A percentile compares a stretch with the other conserved stretches of the same genome.
These are phyloP conservation scores for Arthrobotrys iridis DNA, from an alignment of 2,329 filamentous ascomycete genomes.

Conservation along the genomic window DNA sequence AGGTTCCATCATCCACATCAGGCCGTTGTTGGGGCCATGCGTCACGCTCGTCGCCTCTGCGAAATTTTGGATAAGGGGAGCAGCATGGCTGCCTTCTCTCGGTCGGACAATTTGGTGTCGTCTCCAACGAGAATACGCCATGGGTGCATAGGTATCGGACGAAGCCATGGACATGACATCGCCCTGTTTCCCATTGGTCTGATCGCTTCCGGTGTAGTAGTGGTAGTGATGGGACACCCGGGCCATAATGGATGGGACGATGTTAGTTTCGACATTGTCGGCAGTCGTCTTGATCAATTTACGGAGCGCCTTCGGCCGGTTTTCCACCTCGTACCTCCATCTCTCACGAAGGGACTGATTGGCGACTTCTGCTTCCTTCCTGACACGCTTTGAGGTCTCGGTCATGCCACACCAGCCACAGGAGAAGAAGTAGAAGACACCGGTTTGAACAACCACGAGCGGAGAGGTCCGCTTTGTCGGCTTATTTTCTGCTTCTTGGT, in stretches of 20 bases:
- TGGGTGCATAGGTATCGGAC: slow-evolving; percentile 38
- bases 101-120: slow-evolving; percentile 23
- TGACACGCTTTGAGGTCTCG: slow-evolving; percentile 47
- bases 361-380: slow-evolving; percentile 45
- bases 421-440: slow-evolving; percentile 55
- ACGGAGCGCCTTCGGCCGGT: slow-evolving; percentile 49
- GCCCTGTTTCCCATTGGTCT: slow-evolving; percentile 8
- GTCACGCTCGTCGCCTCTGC: slow-evolving; percentile 35
- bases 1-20: slow-evolving; percentile 54
- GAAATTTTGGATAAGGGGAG: slow-evolving; percentile 48
- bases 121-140: slow-evolving; percentile 40
- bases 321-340: slow-evolving; percentile 50
- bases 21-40: slow-evolving; percentile 39
- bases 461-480: slow-evolving; percentile 45
- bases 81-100: slow-evolving; percentile 29
- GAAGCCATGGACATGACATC: slow-evolving; percentile 52
- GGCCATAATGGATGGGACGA: slow-evolving; percentile 50
- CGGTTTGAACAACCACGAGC: slow-evolving; percentile 46
- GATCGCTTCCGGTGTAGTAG: slow-evolving; percentile 47
- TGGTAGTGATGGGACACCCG: slow-evolving; percentile 51
- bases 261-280: slow-evolving; percentile 52
- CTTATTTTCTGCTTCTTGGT: slow-evolving; percentile 35
- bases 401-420: slow-evolving; percentile 53
- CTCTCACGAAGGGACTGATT: slow-evolving; percentile 46
- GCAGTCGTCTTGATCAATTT: slow-evolving; percentile 52